Evolutionary conservation across 805 yeast species (phyloP).

Genomic region (Tetrapisispora pingtungensis): DNA sequence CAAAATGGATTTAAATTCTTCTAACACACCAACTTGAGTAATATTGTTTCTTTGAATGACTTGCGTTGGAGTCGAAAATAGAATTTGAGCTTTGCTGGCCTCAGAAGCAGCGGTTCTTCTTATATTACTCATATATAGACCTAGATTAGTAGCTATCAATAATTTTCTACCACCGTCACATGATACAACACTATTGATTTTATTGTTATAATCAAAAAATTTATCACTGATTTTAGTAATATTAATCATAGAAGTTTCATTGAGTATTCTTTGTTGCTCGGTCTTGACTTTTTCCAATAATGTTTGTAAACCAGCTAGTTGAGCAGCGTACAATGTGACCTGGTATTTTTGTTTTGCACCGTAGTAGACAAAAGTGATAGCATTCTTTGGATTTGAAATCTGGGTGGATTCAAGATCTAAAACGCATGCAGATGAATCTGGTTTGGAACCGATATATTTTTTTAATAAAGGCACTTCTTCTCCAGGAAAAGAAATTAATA

Average conservation of each 20-base stretch:
- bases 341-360: conserved; percentile 34
- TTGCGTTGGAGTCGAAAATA: conserved; percentile 63
- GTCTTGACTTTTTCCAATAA: conserved; percentile 67
- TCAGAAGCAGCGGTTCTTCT: conserved; percentile 32
- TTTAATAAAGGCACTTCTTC: conserved; percentile 66
- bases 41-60: conserved; percentile 68
- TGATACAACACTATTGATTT: conserved; percentile 85
- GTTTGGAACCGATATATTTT: conserved; percentile 28
- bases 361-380: conserved; percentile 27
- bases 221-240: conserved; percentile 64
- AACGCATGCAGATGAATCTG: conserved; percentile 26
- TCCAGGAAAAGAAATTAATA: conserved; percentile 61
- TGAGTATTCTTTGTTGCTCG: conserved; percentile 68
- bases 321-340: conserved; percentile 35
- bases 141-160: conserved; percentile 84
- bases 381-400: conserved; percentile 22
- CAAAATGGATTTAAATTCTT: conserved; percentile 76
- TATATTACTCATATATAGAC: conserved; percentile 75
- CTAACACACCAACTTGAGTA: conserved; percentile 82
- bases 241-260: conserved; percentile 69
- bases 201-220: conserved; percentile 61
- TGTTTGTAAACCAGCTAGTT: conserved; percentile 56
- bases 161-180: conserved; percentile 90
- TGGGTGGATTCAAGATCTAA: conserved; percentile 17
- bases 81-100: conserved; percentile 36